Percentiles rank a stretch among this genome's conserved stretches.
Conservation (phyloP, 2,329 filamentous ascomycete species). For the Cladophialophora carrionii region DNA sequence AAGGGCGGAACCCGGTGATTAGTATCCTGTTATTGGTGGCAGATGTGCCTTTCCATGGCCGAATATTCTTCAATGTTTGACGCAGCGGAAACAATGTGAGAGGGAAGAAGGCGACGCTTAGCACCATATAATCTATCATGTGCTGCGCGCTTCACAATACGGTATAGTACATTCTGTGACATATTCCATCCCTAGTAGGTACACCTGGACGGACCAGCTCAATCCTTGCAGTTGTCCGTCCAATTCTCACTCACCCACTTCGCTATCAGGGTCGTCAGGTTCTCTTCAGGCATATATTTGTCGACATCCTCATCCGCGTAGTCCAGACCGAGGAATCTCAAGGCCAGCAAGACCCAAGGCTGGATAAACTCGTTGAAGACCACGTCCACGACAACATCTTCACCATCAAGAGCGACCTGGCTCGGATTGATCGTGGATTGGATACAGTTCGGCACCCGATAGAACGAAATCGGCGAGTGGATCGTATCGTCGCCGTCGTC, state of each 20-base stretch:
- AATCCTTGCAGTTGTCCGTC: conserved; percentile 42
- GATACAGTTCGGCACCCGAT: conserved; percentile 80
- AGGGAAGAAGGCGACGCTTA: background rate
- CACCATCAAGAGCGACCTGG: conserved; percentile 51
- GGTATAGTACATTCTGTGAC: background rate
- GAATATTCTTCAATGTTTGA: background rate
- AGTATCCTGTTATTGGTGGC: background rate
- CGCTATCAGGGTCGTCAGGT: conserved; percentile 61
- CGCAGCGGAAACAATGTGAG: background rate
- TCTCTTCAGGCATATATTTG: conserved; percentile 57
- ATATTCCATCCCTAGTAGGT: background rate
- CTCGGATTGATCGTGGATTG: conserved; percentile 65
- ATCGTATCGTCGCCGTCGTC: conserved; percentile 87
- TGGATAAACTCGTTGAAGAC: conserved; percentile 92
- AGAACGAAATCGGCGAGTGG: conserved; percentile 74
- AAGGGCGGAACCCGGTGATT: background rate
- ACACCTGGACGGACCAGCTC: background rate
- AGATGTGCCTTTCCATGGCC: background rate
- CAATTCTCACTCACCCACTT: conserved; percentile 63
- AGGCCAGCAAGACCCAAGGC: conserved; percentile 74
- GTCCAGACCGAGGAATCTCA: conserved; percentile 63
- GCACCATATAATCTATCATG: background rate
- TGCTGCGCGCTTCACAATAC: background rate
- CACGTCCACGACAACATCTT: conserved; percentile 72
- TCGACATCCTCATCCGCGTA: conserved; percentile 56